Evolutionary conservation across 2,329 filamentous ascomycete genomes (phyloP), one percentile per base, ranked within the genome.

Genomic region (Diaporthe australafricana): DNA sequence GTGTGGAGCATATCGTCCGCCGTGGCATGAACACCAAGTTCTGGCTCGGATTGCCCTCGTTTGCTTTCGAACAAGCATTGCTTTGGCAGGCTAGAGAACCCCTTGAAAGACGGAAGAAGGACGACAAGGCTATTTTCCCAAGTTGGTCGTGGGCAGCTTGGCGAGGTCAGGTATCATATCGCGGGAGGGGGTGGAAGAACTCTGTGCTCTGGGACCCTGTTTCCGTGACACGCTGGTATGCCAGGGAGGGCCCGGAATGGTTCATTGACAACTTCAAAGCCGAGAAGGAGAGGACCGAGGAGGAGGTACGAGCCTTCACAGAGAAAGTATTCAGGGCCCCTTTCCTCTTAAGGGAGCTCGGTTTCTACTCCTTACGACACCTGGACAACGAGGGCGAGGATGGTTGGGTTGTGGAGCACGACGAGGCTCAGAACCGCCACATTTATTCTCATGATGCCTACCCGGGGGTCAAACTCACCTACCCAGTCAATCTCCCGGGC

Each of bases 1-100:
- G 56, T 9, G 40, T 62, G 25, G 56, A 62, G 8, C 56, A 62
- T 8, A 45, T 62, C 9, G 22, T 62, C 7, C 56, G 56, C 3
- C 56, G 25, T 5, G 56, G 56, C 2, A 45, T 62, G 16, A 62
- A 62, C 9, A 47, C 56, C 16, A 62, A 62, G 40, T 62, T 62
- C 25, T 62, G 56, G 56, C 22, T 47, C 40, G 56, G 56, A 14
- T 17, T 62, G 0, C 56, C 40, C 17, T 45, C 38, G 0, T 62
- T 62, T 22, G 40, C 56, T 1, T 45, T 47, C 11, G 56, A 62
- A 30, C 25, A 62, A 14, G 56, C 56, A 3, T n/a, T 62, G 56
- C 38, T 62, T 3, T 62, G 40, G 40, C 25, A 45, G 16, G 56
- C 56, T 7, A 47, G 11, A 16, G 40, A 47, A 4, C 38, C 56